Evolutionary conservation across 2,329 filamentous ascomycete species (phyloP).

Genomic region (Cordyceps farinosa): DNA sequence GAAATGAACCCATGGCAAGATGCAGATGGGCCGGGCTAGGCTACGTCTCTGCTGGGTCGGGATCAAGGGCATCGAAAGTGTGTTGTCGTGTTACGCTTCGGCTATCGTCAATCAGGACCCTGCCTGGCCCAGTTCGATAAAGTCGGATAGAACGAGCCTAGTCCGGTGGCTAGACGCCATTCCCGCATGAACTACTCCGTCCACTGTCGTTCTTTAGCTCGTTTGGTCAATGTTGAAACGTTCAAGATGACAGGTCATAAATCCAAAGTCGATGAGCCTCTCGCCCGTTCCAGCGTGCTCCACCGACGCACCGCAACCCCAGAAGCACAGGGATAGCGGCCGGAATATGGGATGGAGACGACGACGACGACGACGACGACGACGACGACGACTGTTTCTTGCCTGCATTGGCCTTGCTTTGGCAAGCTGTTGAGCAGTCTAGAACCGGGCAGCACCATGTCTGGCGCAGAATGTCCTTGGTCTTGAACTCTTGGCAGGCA

Average conservation of each 20-base stretch:
- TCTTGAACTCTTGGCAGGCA: no score
- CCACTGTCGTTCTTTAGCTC: not conserved
- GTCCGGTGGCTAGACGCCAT: conserved; percentile 10
- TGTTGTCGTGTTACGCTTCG: not conserved
- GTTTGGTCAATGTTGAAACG: not conserved
- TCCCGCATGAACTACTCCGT: conserved; percentile 9
- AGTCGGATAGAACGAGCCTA: conserved; percentile 2
- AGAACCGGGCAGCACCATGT: not conserved
- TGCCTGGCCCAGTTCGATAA: not conserved
- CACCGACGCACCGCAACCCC: conserved; percentile 1
- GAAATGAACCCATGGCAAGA: not conserved
- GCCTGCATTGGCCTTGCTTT: conserved; percentile 1
- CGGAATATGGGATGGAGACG: not conserved
- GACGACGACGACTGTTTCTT: not conserved
- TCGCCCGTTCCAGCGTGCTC: not conserved
- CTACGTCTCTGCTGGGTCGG: not conserved
- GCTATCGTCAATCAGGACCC: conserved; percentile 2
- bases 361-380: not conserved
- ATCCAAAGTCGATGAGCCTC: not conserved
- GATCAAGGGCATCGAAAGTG: not conserved
- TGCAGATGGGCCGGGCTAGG: not conserved
- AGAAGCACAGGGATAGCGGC: not conserved
- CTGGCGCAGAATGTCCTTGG: no score
- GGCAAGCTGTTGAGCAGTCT: not conserved
- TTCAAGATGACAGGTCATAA: conserved; percentile 10